Evolutionary conservation across 1,139 yeast genomes (phyloP).

Genomic region (Geotrichum candidum): DNA sequence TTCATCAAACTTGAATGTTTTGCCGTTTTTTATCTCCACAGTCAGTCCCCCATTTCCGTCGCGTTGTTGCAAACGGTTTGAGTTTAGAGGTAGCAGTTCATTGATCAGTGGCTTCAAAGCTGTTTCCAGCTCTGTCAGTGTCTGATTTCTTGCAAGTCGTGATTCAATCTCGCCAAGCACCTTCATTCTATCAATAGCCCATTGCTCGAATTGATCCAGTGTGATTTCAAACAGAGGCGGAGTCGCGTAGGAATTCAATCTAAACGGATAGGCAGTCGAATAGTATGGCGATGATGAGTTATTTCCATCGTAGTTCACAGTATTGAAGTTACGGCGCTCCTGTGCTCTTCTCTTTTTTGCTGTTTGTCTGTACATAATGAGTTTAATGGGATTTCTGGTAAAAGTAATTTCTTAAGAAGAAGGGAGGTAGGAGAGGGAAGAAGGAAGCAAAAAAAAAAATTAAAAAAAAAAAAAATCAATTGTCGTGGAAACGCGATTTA

Average conservation of each 20-base stretch:
- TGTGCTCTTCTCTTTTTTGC: constrained; percentile 58
- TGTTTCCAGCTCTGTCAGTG: constrained; percentile 57
- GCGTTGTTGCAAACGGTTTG: constrained; percentile 26
- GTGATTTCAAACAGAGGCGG: constrained; percentile 87
- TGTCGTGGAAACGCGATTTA: background rate
- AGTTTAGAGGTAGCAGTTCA: constrained; percentile 58
- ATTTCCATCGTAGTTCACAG: constrained; percentile 28
- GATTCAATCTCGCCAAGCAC: constrained; percentile 81
- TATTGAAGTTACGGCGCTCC: constrained; percentile 62
- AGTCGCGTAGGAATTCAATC: constrained; percentile 61
- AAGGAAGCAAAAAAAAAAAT: background rate
- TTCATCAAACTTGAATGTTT: constrained; percentile 16
- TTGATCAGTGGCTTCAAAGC: constrained; percentile 60
- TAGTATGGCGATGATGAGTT: constrained; percentile 17
- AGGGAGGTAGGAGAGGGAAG: background rate
- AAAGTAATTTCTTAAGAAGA: background rate
- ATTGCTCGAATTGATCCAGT: constrained; percentile 81
- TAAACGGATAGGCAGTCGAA: constrained; percentile 36
- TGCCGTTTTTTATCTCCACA: constrained; percentile 18
- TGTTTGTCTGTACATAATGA: constrained; percentile 62
- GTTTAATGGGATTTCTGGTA: background rate
- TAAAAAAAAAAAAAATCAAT: background rate
- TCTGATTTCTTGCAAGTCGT: constrained; percentile 58
- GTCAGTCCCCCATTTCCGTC: background rate
- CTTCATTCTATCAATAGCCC: constrained; percentile 91